Base-by-base conservation (phyloP, 768 basidiomycete species). In the Boletus coccyginus region DNA sequence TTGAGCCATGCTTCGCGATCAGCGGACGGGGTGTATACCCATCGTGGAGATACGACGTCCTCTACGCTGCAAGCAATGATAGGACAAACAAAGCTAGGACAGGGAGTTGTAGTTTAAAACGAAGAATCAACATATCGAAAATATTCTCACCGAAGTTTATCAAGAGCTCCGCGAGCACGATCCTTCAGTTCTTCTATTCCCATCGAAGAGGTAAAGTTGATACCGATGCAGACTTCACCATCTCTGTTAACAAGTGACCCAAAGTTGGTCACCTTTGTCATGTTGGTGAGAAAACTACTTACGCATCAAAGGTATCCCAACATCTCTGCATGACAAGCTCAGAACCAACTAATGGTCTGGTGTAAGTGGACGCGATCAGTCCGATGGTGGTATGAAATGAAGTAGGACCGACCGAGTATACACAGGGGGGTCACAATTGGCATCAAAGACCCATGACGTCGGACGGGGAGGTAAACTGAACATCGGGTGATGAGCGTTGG, bases 1-100 rank as follows among this genome's bases (percentile, higher is more conserved):
- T 70, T 11, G 36, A 65, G 61, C 68, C 68, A 68, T 10, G 50
- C 53, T 33, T 63, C 39, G 14, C 67, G 61, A 46, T 63, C 64
- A 21, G 54, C 50, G 29, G 57, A 68, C 16, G 68, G 63, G 21
- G 50, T 57, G 36, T 70, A 68, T 13, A 66, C 45, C 60, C 56
- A 66, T 50, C 47, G 55, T 17, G 64, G 63, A 27, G 64, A 59
- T 12, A 11, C 29, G 24, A 35, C 8, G 13, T 54, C 55, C 33
- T 65, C 60, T 39, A 50, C 31, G 5, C 55, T 57, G 42, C 61
- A 63, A 0, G 64, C 60, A 29, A 66, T 55, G 45, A 62, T 51
- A 9, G 64, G 64, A 49, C 55, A 65, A 14, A 65, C 55, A 41
- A 63, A 65, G 21, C 61, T 65, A 29, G 4, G 21, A 27, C 2